Conservation (phyloP, 352 stramenopile species). For the Phytophthora cryptogea region DNA sequence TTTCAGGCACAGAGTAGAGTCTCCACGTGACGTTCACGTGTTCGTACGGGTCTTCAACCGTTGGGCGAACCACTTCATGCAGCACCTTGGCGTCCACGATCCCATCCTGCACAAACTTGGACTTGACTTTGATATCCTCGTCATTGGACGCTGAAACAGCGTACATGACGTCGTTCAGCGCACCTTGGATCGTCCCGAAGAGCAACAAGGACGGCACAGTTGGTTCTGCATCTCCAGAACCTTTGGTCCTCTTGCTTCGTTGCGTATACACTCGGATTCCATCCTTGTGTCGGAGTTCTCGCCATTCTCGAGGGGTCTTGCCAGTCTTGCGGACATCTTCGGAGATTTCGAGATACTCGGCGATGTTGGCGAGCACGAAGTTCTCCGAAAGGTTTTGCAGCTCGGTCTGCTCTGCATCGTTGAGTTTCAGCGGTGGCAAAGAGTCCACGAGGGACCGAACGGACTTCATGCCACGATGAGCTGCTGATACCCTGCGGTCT, state of each 20-base stretch:
- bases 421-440: constrained; percentile 38
- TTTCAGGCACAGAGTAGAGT: constrained; percentile 23
- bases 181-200: constrained; percentile 30
- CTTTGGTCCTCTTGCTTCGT: constrained; percentile 15
- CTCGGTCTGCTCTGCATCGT: constrained; percentile 18
- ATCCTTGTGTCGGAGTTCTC: constrained; percentile 35
- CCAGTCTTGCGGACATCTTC: constrained; percentile 38
- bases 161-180: constrained; percentile 53
- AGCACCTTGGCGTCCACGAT: constrained; percentile 34
- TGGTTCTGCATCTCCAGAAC: background rate
- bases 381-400: constrained; percentile 32
- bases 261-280: constrained; percentile 32
- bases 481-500: background rate
- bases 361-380: constrained; percentile 37
- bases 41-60: constrained; percentile 35
- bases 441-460: constrained; percentile 21
- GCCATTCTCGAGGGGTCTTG: constrained; percentile 29
- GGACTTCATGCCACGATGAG: constrained; percentile 17
- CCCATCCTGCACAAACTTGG: constrained; percentile 45
- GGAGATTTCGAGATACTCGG: constrained; percentile 41
- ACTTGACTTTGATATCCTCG: constrained; percentile 40
- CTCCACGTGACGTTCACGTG: constrained; percentile 50
- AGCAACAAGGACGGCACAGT: constrained; percentile 28
- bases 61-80: constrained; percentile 15
- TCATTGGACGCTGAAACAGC: constrained; percentile 32